phyloP scores from a whole-genome alignment of 2,329 filamentous ascomycete genomes.

The Cladosporium sp. region DNA sequence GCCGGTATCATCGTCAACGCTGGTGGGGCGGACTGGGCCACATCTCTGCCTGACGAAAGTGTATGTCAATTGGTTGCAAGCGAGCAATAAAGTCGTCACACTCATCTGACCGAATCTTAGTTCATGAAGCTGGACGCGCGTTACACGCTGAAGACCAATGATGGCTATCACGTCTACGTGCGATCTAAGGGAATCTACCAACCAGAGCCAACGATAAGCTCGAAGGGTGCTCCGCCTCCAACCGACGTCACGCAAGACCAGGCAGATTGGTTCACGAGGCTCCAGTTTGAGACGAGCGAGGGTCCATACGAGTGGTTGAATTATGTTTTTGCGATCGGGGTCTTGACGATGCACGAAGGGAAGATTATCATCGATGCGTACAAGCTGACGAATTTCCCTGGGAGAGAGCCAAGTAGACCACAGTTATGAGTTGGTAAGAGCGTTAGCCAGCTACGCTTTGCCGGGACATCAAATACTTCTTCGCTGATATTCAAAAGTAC shows the following conservation, averaged over 20 bases:
- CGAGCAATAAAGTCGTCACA: background rate
- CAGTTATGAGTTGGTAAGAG: background rate
- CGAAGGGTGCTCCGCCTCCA: background rate
- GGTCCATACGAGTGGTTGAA: conserved; percentile 30
- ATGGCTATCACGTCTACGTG: conserved; percentile 27
- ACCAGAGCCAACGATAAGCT: conserved; percentile 8
- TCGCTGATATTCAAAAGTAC: background rate
- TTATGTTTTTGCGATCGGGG: conserved; percentile 27
- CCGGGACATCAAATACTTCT: background rate
- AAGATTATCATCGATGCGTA: conserved; percentile 32
- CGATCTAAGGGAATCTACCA: conserved; percentile 26
- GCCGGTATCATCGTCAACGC: conserved; percentile 24
- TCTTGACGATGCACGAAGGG: conserved; percentile 25
- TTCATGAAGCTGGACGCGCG: conserved; percentile 28
- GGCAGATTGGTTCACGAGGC: conserved; percentile 29
- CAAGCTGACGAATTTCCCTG: conserved; percentile 27
- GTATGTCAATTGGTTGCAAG: conserved; percentile 16
- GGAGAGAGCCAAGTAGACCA: background rate
- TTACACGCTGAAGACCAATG: conserved; percentile 28
- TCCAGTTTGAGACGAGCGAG: conserved; percentile 27
- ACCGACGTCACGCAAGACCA: conserved; percentile 24
- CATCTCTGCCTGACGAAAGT: conserved; percentile 19
- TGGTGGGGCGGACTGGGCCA: conserved; percentile 29
- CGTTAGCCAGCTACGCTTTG: background rate
- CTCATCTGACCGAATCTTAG: conserved; percentile 7